A percentile compares a stretch with the other conserved stretches of the same genome.
These are phyloP conservation scores for Alliaria petiolata DNA, from an alignment of 345 rosid genomes.

Conservation along the genomic window DNA sequence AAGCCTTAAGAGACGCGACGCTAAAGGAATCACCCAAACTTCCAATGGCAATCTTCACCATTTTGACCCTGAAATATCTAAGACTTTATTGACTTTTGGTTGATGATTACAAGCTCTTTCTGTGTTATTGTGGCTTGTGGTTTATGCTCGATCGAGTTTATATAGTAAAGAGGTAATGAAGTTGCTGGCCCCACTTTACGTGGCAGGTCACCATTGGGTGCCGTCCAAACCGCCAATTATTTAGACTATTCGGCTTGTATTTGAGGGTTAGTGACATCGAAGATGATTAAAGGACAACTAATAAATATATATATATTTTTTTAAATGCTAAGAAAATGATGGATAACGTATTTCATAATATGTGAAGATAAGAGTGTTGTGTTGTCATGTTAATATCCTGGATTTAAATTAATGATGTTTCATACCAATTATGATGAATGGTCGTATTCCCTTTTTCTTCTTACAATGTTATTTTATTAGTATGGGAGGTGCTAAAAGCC, in stretches of 20 bases:
- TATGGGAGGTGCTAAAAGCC: conserved; percentile 14
- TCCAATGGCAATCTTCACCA: conserved; percentile 81
- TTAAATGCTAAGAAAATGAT: conserved; percentile 8
- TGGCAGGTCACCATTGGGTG: conserved; percentile 10
- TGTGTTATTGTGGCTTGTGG: background rate
- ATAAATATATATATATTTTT: background rate
- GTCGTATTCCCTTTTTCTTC: background rate
- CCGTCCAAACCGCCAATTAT: conserved; percentile 33
- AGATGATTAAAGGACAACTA: conserved; percentile 18
- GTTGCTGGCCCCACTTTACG: background rate
- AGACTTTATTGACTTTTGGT: background rate
- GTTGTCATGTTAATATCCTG: conserved; percentile 12
- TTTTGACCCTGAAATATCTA: no score
- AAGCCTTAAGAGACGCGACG: conserved; percentile 55
- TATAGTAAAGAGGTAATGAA: background rate
- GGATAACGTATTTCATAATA: conserved; percentile 21
- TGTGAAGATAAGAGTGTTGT: conserved; percentile 13
- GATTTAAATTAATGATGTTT: conserved; percentile 1
- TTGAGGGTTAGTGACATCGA: conserved; percentile 5
- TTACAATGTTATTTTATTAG: background rate
- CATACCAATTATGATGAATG: conserved; percentile 15
- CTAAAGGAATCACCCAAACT: conserved; percentile 72
- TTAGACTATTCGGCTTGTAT: conserved; percentile 4
- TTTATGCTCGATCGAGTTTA: background rate
- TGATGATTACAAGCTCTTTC: background rate